Conservation (phyloP, 2,329 filamentous ascomycete genomes). For the Cordyceps farinosa region DNA sequence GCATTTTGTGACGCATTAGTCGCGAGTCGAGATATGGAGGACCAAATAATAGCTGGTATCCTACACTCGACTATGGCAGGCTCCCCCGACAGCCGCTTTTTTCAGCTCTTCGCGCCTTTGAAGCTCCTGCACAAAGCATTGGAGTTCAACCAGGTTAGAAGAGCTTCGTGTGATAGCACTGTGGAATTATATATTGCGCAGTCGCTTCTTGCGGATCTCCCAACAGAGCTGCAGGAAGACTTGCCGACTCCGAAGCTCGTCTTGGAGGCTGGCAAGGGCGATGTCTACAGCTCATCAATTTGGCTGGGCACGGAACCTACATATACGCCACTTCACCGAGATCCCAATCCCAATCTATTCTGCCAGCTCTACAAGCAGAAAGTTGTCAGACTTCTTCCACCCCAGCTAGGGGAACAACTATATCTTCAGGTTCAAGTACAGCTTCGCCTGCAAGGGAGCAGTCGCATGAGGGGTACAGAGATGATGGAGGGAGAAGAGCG, state of each 20-base stretch:
- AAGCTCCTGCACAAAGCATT: constrained; percentile 58
- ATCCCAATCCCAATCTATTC: constrained; percentile 93
- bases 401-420: constrained; percentile 58
- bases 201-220: constrained; percentile 67
- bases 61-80: constrained; percentile 28
- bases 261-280: constrained; percentile 62
- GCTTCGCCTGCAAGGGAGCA: constrained; percentile 38
- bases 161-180: constrained; percentile 22
- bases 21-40: constrained; percentile 26
- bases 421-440: constrained; percentile 52
- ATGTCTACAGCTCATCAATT: constrained; percentile 81
- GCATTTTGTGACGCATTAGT: constrained; percentile 30
- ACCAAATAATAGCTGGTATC: constrained; percentile 31
- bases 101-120: constrained; percentile 58
- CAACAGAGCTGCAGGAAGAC: constrained; percentile 57
- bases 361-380: constrained; percentile 76
- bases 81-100: constrained; percentile 39
- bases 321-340: constrained; percentile 84
- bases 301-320: constrained; percentile 88
- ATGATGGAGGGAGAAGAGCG: constrained; percentile 88
- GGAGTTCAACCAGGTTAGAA: constrained; percentile 41
- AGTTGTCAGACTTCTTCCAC: constrained; percentile 65
- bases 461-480: constrained; percentile 67
- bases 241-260: constrained; percentile 67
- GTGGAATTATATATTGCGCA: constrained; percentile 80